A percentile compares a stretch with the other conserved stretches of the same genome.
Evolutionary conservation across 106 monocot species (phyloP).

Genomic region (Dendrobium nobile): DNA sequence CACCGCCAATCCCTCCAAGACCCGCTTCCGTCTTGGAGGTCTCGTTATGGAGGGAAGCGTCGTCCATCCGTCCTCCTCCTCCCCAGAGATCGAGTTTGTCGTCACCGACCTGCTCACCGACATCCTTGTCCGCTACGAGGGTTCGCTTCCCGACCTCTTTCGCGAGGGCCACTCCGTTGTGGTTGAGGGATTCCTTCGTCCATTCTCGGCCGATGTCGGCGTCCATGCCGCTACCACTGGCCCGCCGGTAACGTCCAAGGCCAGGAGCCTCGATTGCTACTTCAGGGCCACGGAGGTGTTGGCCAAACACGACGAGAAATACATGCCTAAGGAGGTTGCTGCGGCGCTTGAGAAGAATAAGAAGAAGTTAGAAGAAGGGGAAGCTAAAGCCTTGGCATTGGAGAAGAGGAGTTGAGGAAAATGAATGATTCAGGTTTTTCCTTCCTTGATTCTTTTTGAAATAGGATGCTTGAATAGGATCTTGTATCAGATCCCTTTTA

Average conservation of each 20-base stretch:
- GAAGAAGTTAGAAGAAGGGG: slow-evolving; percentile 57
- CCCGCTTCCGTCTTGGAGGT: slow-evolving; percentile 80
- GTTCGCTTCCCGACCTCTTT: slow-evolving; percentile 86
- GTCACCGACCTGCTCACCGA: slow-evolving; percentile 91
- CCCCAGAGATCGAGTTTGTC: slow-evolving; percentile 94
- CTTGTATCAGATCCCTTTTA: background rate
- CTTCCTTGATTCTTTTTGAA: background rate
- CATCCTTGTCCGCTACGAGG: slow-evolving; percentile 83
- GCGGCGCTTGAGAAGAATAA: slow-evolving; percentile 87
- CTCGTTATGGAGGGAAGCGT: slow-evolving; percentile 95
- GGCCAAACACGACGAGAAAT: slow-evolving; percentile 99
- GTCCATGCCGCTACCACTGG: background rate
- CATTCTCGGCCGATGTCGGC: slow-evolving; percentile 24
- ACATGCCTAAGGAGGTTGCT: slow-evolving; percentile 95
- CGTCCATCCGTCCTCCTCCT: slow-evolving; percentile 34
- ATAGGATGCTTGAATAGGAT: slow-evolving; percentile 1
- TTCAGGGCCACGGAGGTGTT: slow-evolving; percentile 85
- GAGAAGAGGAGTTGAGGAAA: slow-evolving; percentile 3
- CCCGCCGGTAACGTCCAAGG: slow-evolving; percentile 54
- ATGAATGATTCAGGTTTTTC: slow-evolving; percentile 14
- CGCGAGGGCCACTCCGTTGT: slow-evolving; percentile 97
- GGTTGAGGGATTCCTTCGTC: slow-evolving; percentile 74
- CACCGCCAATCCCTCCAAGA: slow-evolving; percentile 54
- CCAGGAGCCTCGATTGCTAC: slow-evolving; percentile 51
- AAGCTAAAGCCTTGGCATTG: slow-evolving; percentile 6